Percentiles rank a stretch among this genome's conserved stretches.
Evolutionary conservation across 1,284 basidiomycete species (phyloP).

Genomic region (Anthracocystis setariae): DNA sequence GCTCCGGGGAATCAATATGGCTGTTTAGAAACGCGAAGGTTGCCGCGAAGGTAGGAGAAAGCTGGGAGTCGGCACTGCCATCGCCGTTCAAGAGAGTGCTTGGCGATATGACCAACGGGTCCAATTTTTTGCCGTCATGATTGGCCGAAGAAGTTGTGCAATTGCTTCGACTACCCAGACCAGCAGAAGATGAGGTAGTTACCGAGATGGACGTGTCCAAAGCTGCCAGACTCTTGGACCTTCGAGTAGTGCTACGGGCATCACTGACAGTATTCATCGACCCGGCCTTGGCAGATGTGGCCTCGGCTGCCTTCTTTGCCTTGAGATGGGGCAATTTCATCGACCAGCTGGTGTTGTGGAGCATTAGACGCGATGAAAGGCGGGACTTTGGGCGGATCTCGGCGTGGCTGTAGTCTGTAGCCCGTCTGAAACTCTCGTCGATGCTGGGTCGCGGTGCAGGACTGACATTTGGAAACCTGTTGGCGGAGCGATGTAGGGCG

Average conservation of each 20-base stretch:
- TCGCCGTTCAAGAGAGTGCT: slow-evolving; percentile 7
- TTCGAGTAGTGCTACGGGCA: slow-evolving; percentile 1
- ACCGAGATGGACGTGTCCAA: slow-evolving; percentile 3
- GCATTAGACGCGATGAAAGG: slow-evolving; percentile 23
- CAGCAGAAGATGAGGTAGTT: too few species aligned
- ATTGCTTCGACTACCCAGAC: too few species aligned
- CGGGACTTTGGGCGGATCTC: slow-evolving; percentile 23
- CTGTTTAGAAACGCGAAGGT: slow-evolving; percentile 40
- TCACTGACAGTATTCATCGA: not conserved
- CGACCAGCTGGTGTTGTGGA: slow-evolving; percentile 19
- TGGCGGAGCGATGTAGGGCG: slow-evolving; percentile 5
- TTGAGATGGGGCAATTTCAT: slow-evolving; percentile 23
- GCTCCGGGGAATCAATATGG: slow-evolving; percentile 22
- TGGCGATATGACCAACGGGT: slow-evolving; percentile 6
- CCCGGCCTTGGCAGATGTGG: not conserved
- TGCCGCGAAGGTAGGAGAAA: slow-evolving; percentile 33
- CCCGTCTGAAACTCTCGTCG: slow-evolving; percentile 7
- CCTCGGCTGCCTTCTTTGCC: slow-evolving; percentile 10
- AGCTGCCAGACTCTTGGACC: slow-evolving; percentile 14
- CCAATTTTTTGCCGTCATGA: not conserved
- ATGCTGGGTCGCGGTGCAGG: not conserved
- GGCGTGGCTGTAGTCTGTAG: slow-evolving; percentile 26
- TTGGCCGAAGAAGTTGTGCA: not conserved
- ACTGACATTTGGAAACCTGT: slow-evolving; percentile 1
- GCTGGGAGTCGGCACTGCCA: slow-evolving; percentile 19